These are phyloP conservation scores for Vitis rotundifolia DNA, from an alignment of 164 flowering plant species.

Conservation along the genomic window DNA sequence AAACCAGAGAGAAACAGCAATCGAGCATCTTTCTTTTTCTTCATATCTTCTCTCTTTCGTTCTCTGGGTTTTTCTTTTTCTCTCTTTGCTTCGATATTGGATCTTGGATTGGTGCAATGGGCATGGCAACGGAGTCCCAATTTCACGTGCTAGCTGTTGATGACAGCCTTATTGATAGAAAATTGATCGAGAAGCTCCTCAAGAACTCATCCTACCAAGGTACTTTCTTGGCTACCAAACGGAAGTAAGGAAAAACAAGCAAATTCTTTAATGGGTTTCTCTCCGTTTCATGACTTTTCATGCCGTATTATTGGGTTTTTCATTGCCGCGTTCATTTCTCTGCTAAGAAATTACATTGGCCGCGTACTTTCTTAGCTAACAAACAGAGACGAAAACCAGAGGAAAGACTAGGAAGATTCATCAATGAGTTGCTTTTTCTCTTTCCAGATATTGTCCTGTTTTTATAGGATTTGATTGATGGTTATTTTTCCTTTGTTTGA, in stretches of 20 bases:
- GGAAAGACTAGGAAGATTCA: no score
- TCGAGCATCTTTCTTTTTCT: not conserved
- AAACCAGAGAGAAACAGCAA: not conserved
- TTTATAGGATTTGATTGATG: constrained; percentile 3
- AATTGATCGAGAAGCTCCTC: constrained; percentile 69
- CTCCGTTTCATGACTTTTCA: no score
- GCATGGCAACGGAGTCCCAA: constrained; percentile 44
- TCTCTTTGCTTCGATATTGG: not conserved
- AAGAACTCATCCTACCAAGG: constrained; percentile 66
- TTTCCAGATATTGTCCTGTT: not conserved
- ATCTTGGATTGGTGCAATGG: constrained; percentile 26
- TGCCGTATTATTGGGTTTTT: no score
- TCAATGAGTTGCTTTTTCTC: no score
- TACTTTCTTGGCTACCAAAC: constrained; percentile 16
- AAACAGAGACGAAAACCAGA: no score
- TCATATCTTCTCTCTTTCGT: not conserved
- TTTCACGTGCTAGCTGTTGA: constrained; percentile 84
- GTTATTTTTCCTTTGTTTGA: not conserved
- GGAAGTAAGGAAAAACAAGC: not conserved
- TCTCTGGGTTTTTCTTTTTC: not conserved
- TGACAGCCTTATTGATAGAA: constrained; percentile 72
- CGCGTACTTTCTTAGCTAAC: no score
- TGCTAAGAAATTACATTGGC: no score
- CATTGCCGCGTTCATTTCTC: no score
- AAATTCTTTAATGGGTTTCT: not conserved